Conservation (phyloP, 2,329 filamentous ascomycete species). For the Penicillium fuscoglaucum region DNA sequence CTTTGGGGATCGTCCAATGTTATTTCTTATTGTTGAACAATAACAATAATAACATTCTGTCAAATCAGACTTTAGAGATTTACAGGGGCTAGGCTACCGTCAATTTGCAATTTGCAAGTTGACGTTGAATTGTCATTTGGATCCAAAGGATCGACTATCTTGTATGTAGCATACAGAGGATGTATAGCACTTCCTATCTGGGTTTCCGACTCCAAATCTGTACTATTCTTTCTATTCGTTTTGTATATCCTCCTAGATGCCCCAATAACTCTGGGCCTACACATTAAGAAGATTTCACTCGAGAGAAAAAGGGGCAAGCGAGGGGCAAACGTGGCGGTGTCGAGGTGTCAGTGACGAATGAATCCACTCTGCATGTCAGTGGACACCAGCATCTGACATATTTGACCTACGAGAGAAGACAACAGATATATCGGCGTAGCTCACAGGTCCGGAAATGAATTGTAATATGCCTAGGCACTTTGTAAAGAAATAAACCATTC, state of each 20-base stretch:
- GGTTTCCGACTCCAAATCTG: not conserved
- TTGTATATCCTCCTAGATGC: not conserved
- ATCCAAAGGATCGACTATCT: not conserved
- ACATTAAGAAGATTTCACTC: not conserved
- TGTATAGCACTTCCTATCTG: not conserved
- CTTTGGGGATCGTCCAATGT: slow-evolving; percentile 1
- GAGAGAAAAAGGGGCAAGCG: slow-evolving; percentile 8
- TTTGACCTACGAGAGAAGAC: not conserved
- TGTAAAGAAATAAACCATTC: slow-evolving; percentile 8
- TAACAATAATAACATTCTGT: not conserved
- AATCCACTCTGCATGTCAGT: slow-evolving; percentile 7
- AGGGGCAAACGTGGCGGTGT: slow-evolving; percentile 17
- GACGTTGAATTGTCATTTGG: not conserved
- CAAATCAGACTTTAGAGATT: not conserved
- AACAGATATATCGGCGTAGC: not conserved
- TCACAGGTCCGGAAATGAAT: not conserved
- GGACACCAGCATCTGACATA: slow-evolving; percentile 1
- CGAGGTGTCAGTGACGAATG: slow-evolving; percentile 10
- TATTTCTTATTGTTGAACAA: not conserved
- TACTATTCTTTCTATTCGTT: not conserved
- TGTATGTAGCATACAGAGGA: not conserved
- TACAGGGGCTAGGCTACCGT: not conserved
- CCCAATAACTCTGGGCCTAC: too few species aligned
- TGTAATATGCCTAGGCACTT: slow-evolving; percentile 1
- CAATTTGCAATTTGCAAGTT: not conserved